Base-by-base conservation (phyloP, 306 rosid genomes). In the Adenanthera pavonina region DNA sequence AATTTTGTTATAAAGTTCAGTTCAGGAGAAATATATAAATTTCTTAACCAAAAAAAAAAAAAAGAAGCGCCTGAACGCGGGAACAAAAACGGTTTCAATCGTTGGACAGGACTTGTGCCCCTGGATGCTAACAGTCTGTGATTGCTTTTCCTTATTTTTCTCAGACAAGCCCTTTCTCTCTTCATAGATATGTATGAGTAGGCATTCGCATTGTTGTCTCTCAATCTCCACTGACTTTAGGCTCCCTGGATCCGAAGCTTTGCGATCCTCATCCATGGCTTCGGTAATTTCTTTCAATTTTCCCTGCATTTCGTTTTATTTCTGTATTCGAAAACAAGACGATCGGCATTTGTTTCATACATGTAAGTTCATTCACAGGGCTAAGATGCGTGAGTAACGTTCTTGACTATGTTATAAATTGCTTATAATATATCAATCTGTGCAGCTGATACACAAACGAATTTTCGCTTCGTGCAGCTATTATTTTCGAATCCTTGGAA, bases 191-290 rank as follows among this genome's bases (percentile, higher is more conserved):
- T 2, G 19, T 20, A 20, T 19, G 12, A 54, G 30, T 17, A 17
- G 30, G 60, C 72, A 17, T 51, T 72, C 68, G 59, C 69, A 83
- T 65, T 4, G 4, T 41, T 38, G 8, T 65, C 47, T 35, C 30
- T 7, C 46, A 6, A 35, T 62, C 69, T 62, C 19, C 67, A 20
- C 85, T 30, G 1, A 57, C 44, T 5, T 33, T 36, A 47, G 51
- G 33, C 25, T 30, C 68, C 9, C 44, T 4, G 9, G 41, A 72
- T 52, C 52, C 25, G 19, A 80, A 61, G 79, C 89, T 36, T 51
- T 46, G 62, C 77, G 47, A 51, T 72, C 44, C 67, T 76, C 86
- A 15, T 25, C 78, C 69, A 91, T 86, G 96, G 88, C 95, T 67
- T 84, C 89, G 88, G 93, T 91, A 88, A 62, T 30, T 59, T 41